Conservation (phyloP, 1,284 basidiomycete genomes). For the Vanrija pseudolonga region DNA sequence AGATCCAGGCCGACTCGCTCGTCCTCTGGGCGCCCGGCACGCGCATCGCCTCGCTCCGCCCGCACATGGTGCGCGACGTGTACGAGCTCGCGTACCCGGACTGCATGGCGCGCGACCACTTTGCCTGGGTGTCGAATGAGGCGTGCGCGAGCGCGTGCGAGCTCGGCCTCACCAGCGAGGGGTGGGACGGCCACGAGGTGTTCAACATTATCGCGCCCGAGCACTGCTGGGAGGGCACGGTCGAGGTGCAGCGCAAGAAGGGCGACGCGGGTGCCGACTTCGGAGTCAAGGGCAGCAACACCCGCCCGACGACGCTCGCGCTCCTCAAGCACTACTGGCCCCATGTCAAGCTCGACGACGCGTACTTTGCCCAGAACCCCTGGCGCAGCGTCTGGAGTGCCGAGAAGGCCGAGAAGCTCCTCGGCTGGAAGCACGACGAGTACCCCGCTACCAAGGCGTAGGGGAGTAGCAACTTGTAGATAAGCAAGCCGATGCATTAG, state of each 20-base stretch:
- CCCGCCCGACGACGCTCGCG: conserved; percentile 14
- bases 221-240: conserved; percentile 25
- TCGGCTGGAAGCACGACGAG: conserved; percentile 46
- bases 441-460: neutral
- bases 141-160: conserved; percentile 39
- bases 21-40: conserved; percentile 28
- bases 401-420: conserved; percentile 41
- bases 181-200: conserved; percentile 45
- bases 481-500: no score
- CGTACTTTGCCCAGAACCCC: conserved; percentile 20
- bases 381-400: conserved; percentile 37
- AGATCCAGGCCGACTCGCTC: conserved; percentile 43
- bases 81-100: conserved; percentile 12
- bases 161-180: conserved; percentile 31
- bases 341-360: conserved; percentile 20
- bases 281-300: conserved; percentile 6
- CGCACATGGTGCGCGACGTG: conserved; percentile 33
- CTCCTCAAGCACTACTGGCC: conserved; percentile 17
- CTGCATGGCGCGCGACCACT: conserved; percentile 29
- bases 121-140: conserved; percentile 36
- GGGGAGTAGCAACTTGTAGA: no score
- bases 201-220: conserved; percentile 44
- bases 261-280: conserved; percentile 10
- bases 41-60: conserved; percentile 46
- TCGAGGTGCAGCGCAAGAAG: conserved; percentile 6